Evolutionary conservation across 768 basidiomycete species (phyloP).

Genomic region (Strobilomyces confusus): DNA sequence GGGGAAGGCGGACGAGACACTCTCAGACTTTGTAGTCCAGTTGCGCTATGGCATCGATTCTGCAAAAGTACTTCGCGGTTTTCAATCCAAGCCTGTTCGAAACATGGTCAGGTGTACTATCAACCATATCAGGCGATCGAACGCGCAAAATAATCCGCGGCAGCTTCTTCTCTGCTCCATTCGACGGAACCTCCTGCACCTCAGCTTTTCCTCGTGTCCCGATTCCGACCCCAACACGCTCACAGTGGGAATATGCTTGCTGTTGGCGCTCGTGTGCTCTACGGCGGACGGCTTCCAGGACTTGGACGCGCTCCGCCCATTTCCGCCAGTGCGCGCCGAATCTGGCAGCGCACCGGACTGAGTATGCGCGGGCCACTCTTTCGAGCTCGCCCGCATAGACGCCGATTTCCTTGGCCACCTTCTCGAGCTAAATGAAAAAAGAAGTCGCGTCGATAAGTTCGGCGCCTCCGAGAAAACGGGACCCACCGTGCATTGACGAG

Average conservation of each 20-base stretch:
- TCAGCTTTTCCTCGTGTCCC: neutral
- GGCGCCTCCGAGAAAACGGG: neutral
- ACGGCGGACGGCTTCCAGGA: neutral
- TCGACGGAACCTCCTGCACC: neutral
- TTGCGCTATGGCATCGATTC: too few species aligned
- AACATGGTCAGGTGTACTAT: too few species aligned
- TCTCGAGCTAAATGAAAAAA: slow-evolving; percentile 48
- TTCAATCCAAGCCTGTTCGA: too few species aligned
- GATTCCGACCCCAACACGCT: neutral
- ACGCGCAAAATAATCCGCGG: slow-evolving; percentile 57
- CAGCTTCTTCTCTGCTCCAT: slow-evolving; percentile 38
- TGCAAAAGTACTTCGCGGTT: too few species aligned
- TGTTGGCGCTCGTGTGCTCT: neutral
- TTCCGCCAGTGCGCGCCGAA: neutral
- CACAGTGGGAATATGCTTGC: neutral
- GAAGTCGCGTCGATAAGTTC: neutral
- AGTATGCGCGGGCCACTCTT: slow-evolving; percentile 57
- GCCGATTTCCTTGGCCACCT: slow-evolving; percentile 51
- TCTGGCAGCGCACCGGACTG: slow-evolving; percentile 9
- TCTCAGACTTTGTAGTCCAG: too few species aligned
- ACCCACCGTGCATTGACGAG: slow-evolving; percentile 45
- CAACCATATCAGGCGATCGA: slow-evolving; percentile 32
- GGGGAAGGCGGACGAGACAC: too few species aligned
- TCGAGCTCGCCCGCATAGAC: slow-evolving; percentile 31
- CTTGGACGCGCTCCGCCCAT: slow-evolving; percentile 7